Base-by-base conservation (phyloP, 2,329 filamentous ascomycete genomes). In the Cordyceps farinosa region DNA sequence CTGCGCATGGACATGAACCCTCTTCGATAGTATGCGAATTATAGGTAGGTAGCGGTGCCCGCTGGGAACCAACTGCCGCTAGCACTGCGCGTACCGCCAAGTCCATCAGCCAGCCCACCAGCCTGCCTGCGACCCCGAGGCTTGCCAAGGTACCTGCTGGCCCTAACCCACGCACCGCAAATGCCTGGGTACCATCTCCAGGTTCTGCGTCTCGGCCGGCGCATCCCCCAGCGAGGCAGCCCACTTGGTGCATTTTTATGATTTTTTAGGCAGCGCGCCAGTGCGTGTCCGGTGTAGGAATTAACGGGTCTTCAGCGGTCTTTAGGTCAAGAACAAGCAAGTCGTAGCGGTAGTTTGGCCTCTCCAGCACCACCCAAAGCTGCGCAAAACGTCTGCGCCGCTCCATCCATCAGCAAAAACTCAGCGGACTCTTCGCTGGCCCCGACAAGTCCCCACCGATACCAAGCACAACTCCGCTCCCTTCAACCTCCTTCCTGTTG, bases 391-490 rank as follows among this genome's bases (percentile, higher is more conserved):
- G 48, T n/a, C 13, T 34, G 48, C 27, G 48, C 30, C 17, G 48
- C 48, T 52, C 22, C 22, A 22, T 22, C 22, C 48, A 17, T 40
- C 38, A 15, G 38, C 38, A 40, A 15, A 44, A 15, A 44, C 29
- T 54, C 53, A 13, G 40, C 53, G 38, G 38, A 34, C 27, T 45
- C 38, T 56, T 56, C 17, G 11, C 27, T 9, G 9, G 17, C 36
- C 50, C 50, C 34, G 50, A 53, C 38, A 53, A 38, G 11, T 5
- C 38, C 36, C 53, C 38, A 45, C 53, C 17, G 40, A 44, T n/a
- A 38, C 38, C 27, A 38, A 32, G 38, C 40, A 10, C 29, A 40
- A 51, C 58, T 61, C 58, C 58, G 47, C 58, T 53, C n/a, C 38
- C 58, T 60, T 45, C 58, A 53, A 53, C 29, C 36, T 17, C n/a